These are phyloP conservation scores for Metschnikowia lunata DNA, from an alignment of 805 yeast genomes.

Conservation along the genomic window DNA sequence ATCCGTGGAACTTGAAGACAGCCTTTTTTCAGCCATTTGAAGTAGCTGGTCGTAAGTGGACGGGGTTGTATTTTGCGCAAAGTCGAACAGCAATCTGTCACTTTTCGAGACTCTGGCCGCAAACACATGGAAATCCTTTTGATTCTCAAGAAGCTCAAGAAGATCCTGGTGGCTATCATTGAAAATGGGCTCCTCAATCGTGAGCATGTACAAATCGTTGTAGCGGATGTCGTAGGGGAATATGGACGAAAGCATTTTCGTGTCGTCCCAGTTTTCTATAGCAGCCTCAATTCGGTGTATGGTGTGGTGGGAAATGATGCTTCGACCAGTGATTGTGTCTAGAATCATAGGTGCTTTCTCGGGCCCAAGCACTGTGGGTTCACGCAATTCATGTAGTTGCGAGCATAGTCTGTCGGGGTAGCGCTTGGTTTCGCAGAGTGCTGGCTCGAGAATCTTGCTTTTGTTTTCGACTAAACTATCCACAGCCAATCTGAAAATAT, in stretches of 20 bases:
- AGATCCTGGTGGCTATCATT: slow-evolving; percentile 23
- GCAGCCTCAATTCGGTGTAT: background rate
- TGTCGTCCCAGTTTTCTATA: slow-evolving; percentile 2
- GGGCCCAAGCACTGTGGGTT: slow-evolving; percentile 1
- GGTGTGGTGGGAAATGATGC: background rate
- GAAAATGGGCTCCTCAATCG: slow-evolving; percentile 28
- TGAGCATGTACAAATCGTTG: slow-evolving; percentile 23
- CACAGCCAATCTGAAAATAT: slow-evolving; percentile 27
- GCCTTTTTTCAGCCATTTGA: slow-evolving; percentile 9
- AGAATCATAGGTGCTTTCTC: background rate
- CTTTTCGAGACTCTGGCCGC: slow-evolving; percentile 18
- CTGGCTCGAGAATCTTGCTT: background rate
- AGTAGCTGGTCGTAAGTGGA: slow-evolving; percentile 16
- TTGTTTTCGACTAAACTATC: background rate
- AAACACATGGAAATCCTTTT: slow-evolving; percentile 23
- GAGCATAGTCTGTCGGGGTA: slow-evolving; percentile 3
- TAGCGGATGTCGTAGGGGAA: slow-evolving; percentile 32
- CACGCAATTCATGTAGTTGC: background rate
- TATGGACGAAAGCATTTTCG: slow-evolving; percentile 7
- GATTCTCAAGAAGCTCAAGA: slow-evolving; percentile 19
- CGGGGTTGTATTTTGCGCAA: background rate
- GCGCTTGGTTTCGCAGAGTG: background rate
- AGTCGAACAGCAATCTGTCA: slow-evolving; percentile 2
- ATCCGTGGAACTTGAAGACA: background rate
- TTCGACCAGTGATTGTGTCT: background rate